These are phyloP conservation scores for Colletotrichum orchidophilum DNA, from an alignment of 2,329 filamentous ascomycete genomes.

Conservation along the genomic window DNA sequence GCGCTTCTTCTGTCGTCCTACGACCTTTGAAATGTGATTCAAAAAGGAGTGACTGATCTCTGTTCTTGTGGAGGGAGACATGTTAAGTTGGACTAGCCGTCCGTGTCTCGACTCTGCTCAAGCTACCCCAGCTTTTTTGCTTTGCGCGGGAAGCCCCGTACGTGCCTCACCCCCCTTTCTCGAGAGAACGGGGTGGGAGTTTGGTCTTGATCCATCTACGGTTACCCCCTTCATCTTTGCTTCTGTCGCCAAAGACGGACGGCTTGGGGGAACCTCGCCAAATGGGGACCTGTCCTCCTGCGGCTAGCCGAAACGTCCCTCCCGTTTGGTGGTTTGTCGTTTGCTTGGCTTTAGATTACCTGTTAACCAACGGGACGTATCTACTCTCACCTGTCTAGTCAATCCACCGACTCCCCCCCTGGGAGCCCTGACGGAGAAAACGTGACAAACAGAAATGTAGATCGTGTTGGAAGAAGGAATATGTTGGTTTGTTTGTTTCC, in stretches of 20 bases:
- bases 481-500: slow-evolving; percentile 5
- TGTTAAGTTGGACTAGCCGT: not conserved
- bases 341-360: not conserved
- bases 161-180: not conserved
- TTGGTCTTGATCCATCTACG: not conserved
- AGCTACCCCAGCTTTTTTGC: not conserved
- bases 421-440: not conserved
- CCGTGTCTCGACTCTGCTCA: not conserved
- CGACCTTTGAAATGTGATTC: not conserved
- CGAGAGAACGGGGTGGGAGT: not conserved
- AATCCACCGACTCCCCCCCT: not conserved
- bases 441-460: not conserved
- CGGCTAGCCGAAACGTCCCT: not conserved
- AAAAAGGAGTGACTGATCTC: not conserved
- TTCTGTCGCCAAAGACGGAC: not conserved
- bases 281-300: not conserved
- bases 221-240: not conserved
- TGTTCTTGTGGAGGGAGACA: not conserved
- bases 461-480: slow-evolving; percentile 9
- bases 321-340: not conserved
- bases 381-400: not conserved
- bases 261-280: not conserved
- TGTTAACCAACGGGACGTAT: not conserved
- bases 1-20: not conserved
- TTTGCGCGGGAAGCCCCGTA: not conserved